Base-by-base conservation (phyloP, 768 basidiomycete species). In the Astraeus odoratus region DNA sequence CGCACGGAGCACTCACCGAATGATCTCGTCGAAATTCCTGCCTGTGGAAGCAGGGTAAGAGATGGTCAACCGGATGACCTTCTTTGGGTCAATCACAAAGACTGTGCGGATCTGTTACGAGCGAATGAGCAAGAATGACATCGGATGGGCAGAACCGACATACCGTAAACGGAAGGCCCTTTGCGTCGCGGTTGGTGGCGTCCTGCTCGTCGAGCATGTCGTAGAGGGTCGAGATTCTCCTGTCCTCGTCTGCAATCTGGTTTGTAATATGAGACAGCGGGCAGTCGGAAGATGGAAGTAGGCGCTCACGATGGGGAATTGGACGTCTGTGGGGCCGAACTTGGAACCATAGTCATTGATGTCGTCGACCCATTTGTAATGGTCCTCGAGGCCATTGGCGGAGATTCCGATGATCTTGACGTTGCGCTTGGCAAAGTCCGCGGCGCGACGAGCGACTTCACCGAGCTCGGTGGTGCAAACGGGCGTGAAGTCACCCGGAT, bases 201-300 rank as follows among this genome's bases (percentile, higher is more conserved):
- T 99, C 96, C 66, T 93, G 89, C 60, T 86, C 77, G 64, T 98
- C 96, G 46, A 98, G 75, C 95, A 97, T 97, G 61, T 96, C 94
- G 60, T 96, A 95, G 46, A 90, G 68, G 33, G 77, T 79, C 8
- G 91, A 85, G 38, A 97, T 76, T 59, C 77, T 84, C 64, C 95
- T 77, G 60, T 93, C 85, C 19, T 77, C 74, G 63, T 99, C 96
- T 39, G 91, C 96, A 55, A 99, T 98, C 88, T 92, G 55, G 15
- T 19, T 20, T 2, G 54, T 23, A n/a, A 36, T 2, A 30, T 25
- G 46, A 25, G 20, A 27, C 15, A 12, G 20, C 15, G 35, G 34
- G 36, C 16, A 19, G 19, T 25, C 26, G 12, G 24, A 5, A 44
- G 19, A 33, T 40, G 33, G 22, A 7, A 35, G 47, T 16, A 46